phyloP scores from a whole-genome alignment of 805 yeast species.

The Ogataea pilisensis region DNA sequence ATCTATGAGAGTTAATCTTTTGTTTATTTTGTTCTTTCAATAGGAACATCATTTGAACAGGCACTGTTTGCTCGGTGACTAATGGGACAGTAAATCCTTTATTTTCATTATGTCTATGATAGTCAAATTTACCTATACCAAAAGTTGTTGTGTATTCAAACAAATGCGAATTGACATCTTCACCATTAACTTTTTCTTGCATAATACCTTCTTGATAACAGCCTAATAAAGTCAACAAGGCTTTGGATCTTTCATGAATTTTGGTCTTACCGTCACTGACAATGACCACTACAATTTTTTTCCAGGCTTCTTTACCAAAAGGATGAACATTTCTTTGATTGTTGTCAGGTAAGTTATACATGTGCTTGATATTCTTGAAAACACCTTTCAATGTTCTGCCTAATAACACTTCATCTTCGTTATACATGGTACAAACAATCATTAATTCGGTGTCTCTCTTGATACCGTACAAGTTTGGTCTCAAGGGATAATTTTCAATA shows the following conservation, averaged over 20 bases:
- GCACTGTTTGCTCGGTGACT: constrained; percentile 57
- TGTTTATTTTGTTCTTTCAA: constrained; percentile 84
- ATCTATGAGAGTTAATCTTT: constrained; percentile 91
- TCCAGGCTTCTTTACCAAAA: constrained; percentile 95
- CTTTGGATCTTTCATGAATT: constrained; percentile 72
- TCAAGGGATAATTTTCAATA: constrained; percentile 38
- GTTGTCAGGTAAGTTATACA: constrained; percentile 44
- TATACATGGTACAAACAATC: constrained; percentile 88
- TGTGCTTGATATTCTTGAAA: constrained; percentile 77
- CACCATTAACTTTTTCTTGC: constrained; percentile 79
- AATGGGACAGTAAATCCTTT: constrained; percentile 50
- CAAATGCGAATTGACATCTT: constrained; percentile 77
- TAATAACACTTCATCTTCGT: constrained; percentile 77
- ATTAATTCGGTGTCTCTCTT: constrained; percentile 81
- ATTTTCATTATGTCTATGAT: constrained; percentile 51
- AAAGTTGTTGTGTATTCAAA: constrained; percentile 92
- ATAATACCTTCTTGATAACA: constrained; percentile 93
- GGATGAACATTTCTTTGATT: constrained; percentile 47
- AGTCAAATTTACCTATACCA: constrained; percentile 50
- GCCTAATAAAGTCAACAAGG: constrained; percentile 79
- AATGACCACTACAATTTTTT: constrained; percentile 81
- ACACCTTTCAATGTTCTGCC: constrained; percentile 88
- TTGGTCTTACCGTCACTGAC: constrained; percentile 90
- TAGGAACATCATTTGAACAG: constrained; percentile 84
- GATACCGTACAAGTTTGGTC: constrained; percentile 71